phyloP scores from a whole-genome alignment of 495 filamentous ascomycete species.

The Physcia stellaris region DNA sequence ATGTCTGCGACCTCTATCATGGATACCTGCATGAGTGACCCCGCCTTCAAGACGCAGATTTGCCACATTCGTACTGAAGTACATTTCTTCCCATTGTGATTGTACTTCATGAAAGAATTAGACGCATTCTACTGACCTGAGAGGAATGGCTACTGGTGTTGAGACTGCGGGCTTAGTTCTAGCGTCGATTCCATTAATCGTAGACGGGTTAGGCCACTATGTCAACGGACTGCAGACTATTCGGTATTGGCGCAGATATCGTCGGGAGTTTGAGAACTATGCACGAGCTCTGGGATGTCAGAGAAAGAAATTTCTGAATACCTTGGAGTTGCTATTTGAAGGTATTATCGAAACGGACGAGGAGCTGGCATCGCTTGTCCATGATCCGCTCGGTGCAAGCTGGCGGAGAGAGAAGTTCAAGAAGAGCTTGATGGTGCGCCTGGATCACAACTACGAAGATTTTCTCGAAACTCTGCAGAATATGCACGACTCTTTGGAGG shows the following conservation, averaged over 20 bases:
- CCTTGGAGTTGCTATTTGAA: constrained; percentile 16
- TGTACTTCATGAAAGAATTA: too few relatives aligned
- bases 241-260: constrained; percentile 13
- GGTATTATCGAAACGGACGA: constrained; percentile 12
- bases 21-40: too few relatives aligned
- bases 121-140: too few relatives aligned
- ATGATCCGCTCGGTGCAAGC: not conserved
- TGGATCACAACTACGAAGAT: not conserved
- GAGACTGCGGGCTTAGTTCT: constrained; percentile 17
- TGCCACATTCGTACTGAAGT: too few relatives aligned
- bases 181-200: constrained; percentile 17
- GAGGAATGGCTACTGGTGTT: too few relatives aligned
- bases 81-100: too few relatives aligned
- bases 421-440: not conserved
- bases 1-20: too few relatives aligned
- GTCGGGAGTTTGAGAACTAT: constrained; percentile 11
- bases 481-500: not conserved
- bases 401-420: not conserved
- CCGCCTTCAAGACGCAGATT: too few relatives aligned
- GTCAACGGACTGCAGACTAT: constrained; percentile 16
- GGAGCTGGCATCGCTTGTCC: not conserved
- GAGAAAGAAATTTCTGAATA: constrained; percentile 14
- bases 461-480: not conserved
- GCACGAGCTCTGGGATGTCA: constrained; percentile 11
- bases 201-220: constrained; percentile 19